Evolutionary conservation across 257 asterid genomes (phyloP).

Genomic region (Cordia subcordata): DNA sequence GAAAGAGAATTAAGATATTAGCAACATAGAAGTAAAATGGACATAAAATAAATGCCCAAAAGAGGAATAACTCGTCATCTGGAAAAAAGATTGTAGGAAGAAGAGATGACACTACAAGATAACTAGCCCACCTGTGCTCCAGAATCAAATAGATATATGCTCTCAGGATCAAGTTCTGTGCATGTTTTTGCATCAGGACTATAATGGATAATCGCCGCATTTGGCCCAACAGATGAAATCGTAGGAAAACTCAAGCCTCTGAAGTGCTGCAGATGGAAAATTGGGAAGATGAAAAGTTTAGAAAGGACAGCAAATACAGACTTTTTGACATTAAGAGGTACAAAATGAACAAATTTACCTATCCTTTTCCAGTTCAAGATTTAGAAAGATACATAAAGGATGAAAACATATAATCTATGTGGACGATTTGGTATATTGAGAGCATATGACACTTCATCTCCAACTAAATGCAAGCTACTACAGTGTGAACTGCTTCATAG

Average conservation of each 20-base stretch:
- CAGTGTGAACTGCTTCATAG: too few relatives aligned
- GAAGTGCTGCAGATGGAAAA: conserved; percentile 52
- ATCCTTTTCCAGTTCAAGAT: too few relatives aligned
- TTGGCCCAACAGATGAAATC: conserved; percentile 93
- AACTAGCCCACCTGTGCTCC: conserved; percentile 82
- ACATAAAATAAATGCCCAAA: not conserved
- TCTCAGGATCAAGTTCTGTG: conserved; percentile 81
- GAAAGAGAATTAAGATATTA: conserved; percentile 20
- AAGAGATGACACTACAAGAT: conserved; percentile 3
- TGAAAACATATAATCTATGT: too few relatives aligned
- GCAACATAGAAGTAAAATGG: not conserved
- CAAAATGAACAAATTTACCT: too few relatives aligned
- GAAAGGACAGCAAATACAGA: conserved; percentile 3
- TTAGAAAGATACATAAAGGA: too few relatives aligned
- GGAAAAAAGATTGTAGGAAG: not conserved
- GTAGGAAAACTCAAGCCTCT: conserved; percentile 94
- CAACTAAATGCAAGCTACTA: too few relatives aligned
- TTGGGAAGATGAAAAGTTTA: conserved; percentile 1
- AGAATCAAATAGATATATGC: conserved; percentile 84
- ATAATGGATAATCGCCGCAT: conserved; percentile 92
- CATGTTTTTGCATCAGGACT: conserved; percentile 69
- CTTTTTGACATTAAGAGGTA: not conserved
- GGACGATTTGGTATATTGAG: too few relatives aligned
- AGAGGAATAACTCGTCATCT: not conserved
- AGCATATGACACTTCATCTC: too few relatives aligned